Percentiles rank a stretch among this genome's conserved stretches.
Conservation (phyloP, 2,329 filamentous ascomycete species). For the Pseudogymnoascus sp. region DNA sequence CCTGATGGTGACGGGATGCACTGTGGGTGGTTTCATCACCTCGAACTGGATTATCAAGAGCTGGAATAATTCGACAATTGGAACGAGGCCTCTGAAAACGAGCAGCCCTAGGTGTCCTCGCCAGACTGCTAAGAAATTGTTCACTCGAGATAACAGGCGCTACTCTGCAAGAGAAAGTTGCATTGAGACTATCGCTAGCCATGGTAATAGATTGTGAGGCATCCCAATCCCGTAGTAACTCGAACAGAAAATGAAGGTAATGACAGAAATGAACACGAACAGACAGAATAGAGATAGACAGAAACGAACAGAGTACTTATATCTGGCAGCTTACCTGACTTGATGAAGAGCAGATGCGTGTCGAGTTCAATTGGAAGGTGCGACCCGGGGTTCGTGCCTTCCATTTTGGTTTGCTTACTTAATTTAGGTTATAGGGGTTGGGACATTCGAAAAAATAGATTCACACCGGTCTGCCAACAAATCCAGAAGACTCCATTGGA, state of each 20-base stretch:
- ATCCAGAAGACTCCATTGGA: neutral
- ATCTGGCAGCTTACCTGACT: neutral
- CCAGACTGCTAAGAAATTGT: constrained; percentile 2
- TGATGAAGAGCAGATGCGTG: neutral
- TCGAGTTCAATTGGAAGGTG: neutral
- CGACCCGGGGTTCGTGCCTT: neutral
- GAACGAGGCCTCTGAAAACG: neutral
- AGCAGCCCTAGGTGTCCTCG: neutral
- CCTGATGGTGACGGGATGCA: no score
- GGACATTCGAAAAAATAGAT: neutral
- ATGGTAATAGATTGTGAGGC: neutral
- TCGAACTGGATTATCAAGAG: neutral
- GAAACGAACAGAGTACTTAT: neutral
- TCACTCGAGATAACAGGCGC: neutral
- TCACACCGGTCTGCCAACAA: neutral
- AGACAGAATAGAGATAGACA: neutral
- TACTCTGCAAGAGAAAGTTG: neutral
- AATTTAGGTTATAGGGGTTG: neutral
- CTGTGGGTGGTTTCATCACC: no score
- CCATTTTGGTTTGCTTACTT: neutral
- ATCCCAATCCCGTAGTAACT: neutral
- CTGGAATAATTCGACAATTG: neutral
- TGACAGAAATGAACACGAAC: neutral
- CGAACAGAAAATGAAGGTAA: neutral
- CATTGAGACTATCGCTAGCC: neutral